Percentiles rank a stretch among this genome's conserved stretches.
Evolutionary conservation across 2,329 filamentous ascomycete genomes (phyloP).

Genomic region (Verticillium isaacii): DNA sequence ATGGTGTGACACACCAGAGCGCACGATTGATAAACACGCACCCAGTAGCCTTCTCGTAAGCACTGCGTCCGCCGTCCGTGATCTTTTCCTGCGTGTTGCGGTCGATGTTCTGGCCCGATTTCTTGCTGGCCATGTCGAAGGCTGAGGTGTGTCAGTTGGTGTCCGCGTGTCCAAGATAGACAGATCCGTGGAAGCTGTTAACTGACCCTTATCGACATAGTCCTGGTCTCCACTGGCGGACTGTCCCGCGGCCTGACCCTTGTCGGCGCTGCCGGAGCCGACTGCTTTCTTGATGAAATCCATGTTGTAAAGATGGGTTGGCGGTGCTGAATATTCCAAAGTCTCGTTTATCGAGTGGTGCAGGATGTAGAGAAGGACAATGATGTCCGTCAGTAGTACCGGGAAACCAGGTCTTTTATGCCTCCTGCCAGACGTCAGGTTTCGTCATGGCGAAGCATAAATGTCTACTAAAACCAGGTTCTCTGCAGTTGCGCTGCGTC

Average conservation of each 20-base stretch:
- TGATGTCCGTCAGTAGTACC: background rate
- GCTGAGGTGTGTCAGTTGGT: conserved; percentile 13
- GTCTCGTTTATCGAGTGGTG: background rate
- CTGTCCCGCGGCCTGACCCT: background rate
- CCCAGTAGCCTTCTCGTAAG: conserved; percentile 33
- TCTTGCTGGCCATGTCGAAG: conserved; percentile 23
- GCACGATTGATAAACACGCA: conserved; percentile 12
- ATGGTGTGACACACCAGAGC: background rate
- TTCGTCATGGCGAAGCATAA: background rate
- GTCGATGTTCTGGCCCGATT: conserved; percentile 29
- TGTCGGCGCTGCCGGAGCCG: conserved; percentile 2
- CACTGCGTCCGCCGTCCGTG: conserved; percentile 26
- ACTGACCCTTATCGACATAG: conserved; percentile 33
- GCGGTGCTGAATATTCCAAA: background rate
- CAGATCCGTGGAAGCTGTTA: background rate
- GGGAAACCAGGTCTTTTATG: background rate
- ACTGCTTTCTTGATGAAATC: conserved; percentile 5
- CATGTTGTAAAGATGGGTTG: background rate
- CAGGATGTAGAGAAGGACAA: background rate
- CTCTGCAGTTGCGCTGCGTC: background rate
- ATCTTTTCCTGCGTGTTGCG: conserved; percentile 32
- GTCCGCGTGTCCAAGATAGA: background rate
- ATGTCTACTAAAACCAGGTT: background rate
- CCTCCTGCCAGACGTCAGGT: background rate
- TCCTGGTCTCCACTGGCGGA: conserved; percentile 19